Base-by-base conservation (phyloP, 78 protist species). In the slime mould (Dictyostelium discoideum) region DNA sequence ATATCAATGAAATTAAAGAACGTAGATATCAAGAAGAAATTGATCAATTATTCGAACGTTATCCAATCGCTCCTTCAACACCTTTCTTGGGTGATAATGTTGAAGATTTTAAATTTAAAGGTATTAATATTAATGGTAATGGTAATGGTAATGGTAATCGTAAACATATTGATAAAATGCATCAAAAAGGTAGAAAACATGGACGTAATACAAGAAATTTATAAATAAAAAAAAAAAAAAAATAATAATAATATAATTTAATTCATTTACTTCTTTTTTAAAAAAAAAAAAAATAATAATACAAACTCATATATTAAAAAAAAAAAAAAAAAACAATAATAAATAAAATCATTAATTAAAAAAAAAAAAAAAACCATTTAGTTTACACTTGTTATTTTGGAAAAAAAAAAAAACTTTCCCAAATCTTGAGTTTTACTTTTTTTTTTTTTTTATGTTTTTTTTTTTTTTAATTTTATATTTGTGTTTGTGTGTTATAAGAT, bases 61-160 rank as follows among this genome's bases (percentile, higher is more conserved):
- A 82, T 82, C 86, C 86, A 82, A 9, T 26, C 32, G 3, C 77
- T 24, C 86, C 86, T 54, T 11, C 40, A 76, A 42, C 46, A 2
- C 7, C 46, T 42, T 26, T 18, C 10, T 13, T 26, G 26, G 11
- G 26, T 18, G 20, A 69, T 26, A 69, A n/a, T 13, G 86, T 32
- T 2, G 86, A 82, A 50, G 86, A 82, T 13, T 74, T 32, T 32
- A 74, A 74, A 74, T 74, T 37, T 37, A 37, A 37, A 37, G 37
- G 37, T 37, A 37, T 16, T 29, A 32, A 32, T 32, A 32, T 32
- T 32, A 32, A 1, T 32, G 37, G 0, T 32, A 32, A 32, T 32
- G 37, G 37, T 74, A 37, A 37, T 74, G 37, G 37, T 37, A 37
- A 37, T 18, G 1, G 18, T 29, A 32, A 32, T 32, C 37, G 37